Conservation (phyloP, 768 basidiomycete species). For the Boletus sensibilis region DNA sequence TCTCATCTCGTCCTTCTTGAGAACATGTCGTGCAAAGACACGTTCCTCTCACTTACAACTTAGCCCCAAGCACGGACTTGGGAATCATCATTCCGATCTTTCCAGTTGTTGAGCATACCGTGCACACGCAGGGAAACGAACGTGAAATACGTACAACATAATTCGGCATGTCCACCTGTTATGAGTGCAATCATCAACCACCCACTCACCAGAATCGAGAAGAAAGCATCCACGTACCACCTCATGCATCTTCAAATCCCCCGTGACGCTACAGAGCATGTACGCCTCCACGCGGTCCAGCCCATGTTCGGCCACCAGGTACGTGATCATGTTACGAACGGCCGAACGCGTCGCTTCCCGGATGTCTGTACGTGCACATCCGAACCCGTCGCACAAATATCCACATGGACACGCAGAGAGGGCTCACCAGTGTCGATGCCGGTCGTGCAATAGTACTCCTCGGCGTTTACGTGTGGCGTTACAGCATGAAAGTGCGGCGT, state of each 20-base stretch:
- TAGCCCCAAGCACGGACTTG: conserved; percentile 38
- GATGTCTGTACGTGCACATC: conserved; percentile 36
- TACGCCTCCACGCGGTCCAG: conserved; percentile 52
- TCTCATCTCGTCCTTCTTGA: background rate
- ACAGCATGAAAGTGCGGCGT: conserved; percentile 54
- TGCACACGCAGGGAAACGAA: background rate
- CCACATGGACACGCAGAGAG: too few species aligned
- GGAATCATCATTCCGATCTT: conserved; percentile 61
- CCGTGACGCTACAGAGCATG: conserved; percentile 60
- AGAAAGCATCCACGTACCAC: conserved; percentile 37
- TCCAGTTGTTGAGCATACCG: background rate
- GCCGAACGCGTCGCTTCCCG: conserved; percentile 55
- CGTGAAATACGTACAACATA: conserved; percentile 46
- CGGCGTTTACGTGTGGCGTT: conserved; percentile 13
- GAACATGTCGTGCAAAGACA: background rate
- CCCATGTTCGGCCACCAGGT: conserved; percentile 43
- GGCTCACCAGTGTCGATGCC: conserved; percentile 47
- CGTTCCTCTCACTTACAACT: background rate
- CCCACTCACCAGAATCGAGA: background rate
- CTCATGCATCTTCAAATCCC: conserved; percentile 60
- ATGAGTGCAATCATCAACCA: background rate
- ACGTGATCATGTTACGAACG: conserved; percentile 57
- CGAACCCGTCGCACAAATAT: background rate
- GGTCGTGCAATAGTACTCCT: conserved; percentile 56
- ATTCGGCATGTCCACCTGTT: conserved; percentile 64